Percentiles rank a stretch among this genome's conserved stretches.
phyloP scores from a whole-genome alignment of 768 basidiomycete genomes.

The Rhizopogon vinicolor region DNA sequence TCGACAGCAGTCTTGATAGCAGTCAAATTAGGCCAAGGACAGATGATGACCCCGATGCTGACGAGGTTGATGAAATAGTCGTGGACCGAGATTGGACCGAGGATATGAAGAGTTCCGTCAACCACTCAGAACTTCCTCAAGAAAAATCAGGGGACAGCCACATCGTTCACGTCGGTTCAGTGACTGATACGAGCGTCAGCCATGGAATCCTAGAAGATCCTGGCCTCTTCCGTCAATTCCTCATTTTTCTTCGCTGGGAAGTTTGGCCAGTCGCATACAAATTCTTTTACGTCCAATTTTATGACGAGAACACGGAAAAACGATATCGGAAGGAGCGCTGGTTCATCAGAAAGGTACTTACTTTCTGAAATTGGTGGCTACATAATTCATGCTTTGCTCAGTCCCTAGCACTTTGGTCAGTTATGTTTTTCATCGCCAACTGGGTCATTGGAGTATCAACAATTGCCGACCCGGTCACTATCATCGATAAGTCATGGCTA shows the following conservation, averaged over 20 bases:
- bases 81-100: slow-evolving; percentile 71
- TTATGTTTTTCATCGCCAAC: slow-evolving; percentile 60
- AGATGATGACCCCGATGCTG: slow-evolving; percentile 28
- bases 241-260: slow-evolving; percentile 52
- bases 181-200: slow-evolving; percentile 30
- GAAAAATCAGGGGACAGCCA: slow-evolving; percentile 48
- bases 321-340: slow-evolving; percentile 62
- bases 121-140: slow-evolving; percentile 45
- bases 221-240: slow-evolving; percentile 25
- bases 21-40: slow-evolving; percentile 25
- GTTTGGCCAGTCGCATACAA: slow-evolving; percentile 49
- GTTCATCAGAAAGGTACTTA: slow-evolving; percentile 56
- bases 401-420: slow-evolving; percentile 58
- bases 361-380: not conserved
- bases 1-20: slow-evolving; percentile 42
- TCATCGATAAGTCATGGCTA: slow-evolving; percentile 58
- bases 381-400: slow-evolving; percentile 11
- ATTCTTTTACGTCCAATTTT: slow-evolving; percentile 60
- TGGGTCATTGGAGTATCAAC: slow-evolving; percentile 63
- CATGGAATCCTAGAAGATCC: slow-evolving; percentile 33
- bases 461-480: slow-evolving; percentile 36
- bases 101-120: slow-evolving; percentile 48
- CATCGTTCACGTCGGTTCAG: slow-evolving; percentile 17
- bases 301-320: slow-evolving; percentile 51
- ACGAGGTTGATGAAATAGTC: slow-evolving; percentile 64